These are phyloP conservation scores for Gelatoporia subvermispora DNA, from an alignment of 768 basidiomycete genomes.

Conservation along the genomic window DNA sequence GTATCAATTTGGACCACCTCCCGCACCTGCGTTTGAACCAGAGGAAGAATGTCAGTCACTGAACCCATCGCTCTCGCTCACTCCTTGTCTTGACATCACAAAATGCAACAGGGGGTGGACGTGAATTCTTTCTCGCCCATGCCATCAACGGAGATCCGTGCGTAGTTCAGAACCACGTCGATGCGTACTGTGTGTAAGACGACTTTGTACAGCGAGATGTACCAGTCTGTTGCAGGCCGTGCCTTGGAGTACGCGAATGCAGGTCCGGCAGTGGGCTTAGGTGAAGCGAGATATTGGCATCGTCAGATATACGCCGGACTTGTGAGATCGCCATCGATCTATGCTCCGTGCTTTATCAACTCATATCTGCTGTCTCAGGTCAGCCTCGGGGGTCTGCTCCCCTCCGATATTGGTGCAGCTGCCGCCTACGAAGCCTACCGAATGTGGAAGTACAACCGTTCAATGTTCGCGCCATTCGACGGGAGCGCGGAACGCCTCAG, in stretches of 20 bases:
- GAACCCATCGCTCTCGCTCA: slow-evolving; percentile 25
- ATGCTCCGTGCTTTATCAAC: neutral
- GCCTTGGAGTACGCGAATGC: slow-evolving; percentile 5
- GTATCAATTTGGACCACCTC: slow-evolving; percentile 31
- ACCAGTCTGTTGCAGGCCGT: slow-evolving; percentile 27
- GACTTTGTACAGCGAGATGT: slow-evolving; percentile 25
- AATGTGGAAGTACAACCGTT: slow-evolving; percentile 55
- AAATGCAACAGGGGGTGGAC: slow-evolving; percentile 46
- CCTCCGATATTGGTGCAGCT: slow-evolving; percentile 66
- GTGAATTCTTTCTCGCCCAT: slow-evolving; percentile 62
- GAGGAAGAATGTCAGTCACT: slow-evolving; percentile 48
- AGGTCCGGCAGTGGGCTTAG: slow-evolving; percentile 42
- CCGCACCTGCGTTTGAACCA: slow-evolving; percentile 33
- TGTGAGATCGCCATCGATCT: slow-evolving; percentile 31
- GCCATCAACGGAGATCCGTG: slow-evolving; percentile 54
- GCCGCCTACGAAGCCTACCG: slow-evolving; percentile 77
- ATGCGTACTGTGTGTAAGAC: no score
- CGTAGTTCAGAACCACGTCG: slow-evolving; percentile 21
- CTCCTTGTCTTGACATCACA: no score
- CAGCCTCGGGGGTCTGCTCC: slow-evolving; percentile 45
- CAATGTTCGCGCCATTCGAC: slow-evolving; percentile 44
- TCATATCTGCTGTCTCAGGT: slow-evolving; percentile 30
- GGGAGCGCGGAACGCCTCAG: slow-evolving; percentile 57
- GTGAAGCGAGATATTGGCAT: slow-evolving; percentile 66
- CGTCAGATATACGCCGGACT: slow-evolving; percentile 58